These are phyloP conservation scores for Botrytis medusae DNA, from an alignment of 2,329 filamentous ascomycete genomes.

Conservation along the genomic window DNA sequence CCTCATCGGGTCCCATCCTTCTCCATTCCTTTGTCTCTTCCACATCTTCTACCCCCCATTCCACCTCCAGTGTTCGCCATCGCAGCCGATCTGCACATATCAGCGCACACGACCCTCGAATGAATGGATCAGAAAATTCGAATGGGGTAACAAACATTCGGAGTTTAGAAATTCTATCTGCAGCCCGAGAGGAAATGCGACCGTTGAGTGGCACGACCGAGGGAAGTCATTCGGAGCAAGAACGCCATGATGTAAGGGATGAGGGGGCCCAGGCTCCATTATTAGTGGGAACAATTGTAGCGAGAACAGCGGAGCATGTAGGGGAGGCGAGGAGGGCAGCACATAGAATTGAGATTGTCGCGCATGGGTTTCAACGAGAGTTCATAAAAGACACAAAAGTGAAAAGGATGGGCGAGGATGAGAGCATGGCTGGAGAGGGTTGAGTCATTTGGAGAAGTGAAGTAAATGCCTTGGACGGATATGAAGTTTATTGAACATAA, in stretches of 20 bases:
- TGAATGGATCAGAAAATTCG: slow-evolving; percentile 1
- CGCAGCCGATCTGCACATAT: background rate
- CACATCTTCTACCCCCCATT: slow-evolving; percentile 14
- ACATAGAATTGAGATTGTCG: slow-evolving; percentile 54
- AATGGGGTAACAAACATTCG: background rate
- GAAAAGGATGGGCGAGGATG: background rate
- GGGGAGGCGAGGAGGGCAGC: slow-evolving; percentile 54
- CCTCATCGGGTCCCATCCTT: slow-evolving; percentile 41
- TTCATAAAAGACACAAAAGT: slow-evolving; percentile 42
- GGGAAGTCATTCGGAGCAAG: slow-evolving; percentile 17
- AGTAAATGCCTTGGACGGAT: background rate
- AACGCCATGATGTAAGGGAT: slow-evolving; percentile 20
- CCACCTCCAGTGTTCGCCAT: background rate
- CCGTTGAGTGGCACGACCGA: slow-evolving; percentile 31
- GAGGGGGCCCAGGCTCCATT: slow-evolving; percentile 43
- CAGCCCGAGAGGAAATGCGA: slow-evolving; percentile 32
- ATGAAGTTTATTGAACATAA: background rate
- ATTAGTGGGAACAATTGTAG: slow-evolving; percentile 56
- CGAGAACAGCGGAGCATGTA: slow-evolving; percentile 48
- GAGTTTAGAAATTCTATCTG: slow-evolving; percentile 20
- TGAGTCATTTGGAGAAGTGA: slow-evolving; percentile 6
- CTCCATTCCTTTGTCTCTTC: slow-evolving; percentile 49
- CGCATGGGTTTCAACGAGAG: slow-evolving; percentile 54
- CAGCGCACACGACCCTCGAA: background rate
- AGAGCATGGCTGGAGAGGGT: slow-evolving; percentile 4